phyloP scores from a whole-genome alignment of 441 rosid species.

The Euphorbia schlechtendalii region DNA sequence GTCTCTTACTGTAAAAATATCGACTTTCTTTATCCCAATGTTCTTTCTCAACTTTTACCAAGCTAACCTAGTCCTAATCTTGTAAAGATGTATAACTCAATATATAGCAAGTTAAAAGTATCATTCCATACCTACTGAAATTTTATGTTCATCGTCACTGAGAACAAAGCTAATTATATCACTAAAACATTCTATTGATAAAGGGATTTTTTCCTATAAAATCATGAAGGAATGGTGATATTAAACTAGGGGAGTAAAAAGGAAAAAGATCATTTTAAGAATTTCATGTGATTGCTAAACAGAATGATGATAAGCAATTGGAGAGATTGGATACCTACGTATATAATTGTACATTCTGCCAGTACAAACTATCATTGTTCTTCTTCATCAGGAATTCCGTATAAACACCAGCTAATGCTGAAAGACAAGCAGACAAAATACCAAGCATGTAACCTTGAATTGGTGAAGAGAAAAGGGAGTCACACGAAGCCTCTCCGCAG shows the following conservation, averaged over 20 bases:
- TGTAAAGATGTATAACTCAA: too few species aligned
- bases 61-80: too few species aligned
- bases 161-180: too few species aligned
- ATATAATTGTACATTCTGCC: conserved; percentile 86
- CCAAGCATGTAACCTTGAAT: conserved; percentile 71
- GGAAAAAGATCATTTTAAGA: background rate
- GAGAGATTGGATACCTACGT: conserved; percentile 54
- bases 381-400: conserved; percentile 85
- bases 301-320: background rate
- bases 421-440: conserved; percentile 63
- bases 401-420: conserved; percentile 75
- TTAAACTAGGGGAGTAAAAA: background rate
- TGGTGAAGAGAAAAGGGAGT: conserved; percentile 71
- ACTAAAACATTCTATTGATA: too few species aligned
- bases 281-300: background rate
- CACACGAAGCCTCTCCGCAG: conserved; percentile 48
- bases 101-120: too few species aligned
- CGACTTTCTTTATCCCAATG: too few species aligned
- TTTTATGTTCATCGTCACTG: too few species aligned
- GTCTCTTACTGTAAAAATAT: too few species aligned
- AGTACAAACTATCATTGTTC: conserved; percentile 74
- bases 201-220: too few species aligned
- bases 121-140: too few species aligned
- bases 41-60: too few species aligned
- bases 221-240: too few species aligned